Evolutionary conservation across 805 yeast species (phyloP).

Genomic region (Lachancea nothofagi): DNA sequence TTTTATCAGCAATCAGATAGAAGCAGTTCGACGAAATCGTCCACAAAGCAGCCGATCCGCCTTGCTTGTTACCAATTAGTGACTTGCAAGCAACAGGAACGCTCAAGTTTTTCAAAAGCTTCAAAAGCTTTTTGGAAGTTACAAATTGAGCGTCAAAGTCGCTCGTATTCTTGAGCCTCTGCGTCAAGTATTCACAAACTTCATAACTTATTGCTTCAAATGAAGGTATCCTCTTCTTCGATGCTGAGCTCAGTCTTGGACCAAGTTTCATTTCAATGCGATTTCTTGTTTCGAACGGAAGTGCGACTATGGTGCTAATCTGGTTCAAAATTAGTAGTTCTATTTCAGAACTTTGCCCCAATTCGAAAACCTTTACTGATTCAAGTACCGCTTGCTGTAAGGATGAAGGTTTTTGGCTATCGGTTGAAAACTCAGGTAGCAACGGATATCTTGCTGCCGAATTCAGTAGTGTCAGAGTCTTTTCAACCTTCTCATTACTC

Average conservation of each 20-base stretch:
- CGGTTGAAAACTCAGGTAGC: slow-evolving; percentile 52
- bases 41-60: slow-evolving; percentile 44
- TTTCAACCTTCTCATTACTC: slow-evolving; percentile 37
- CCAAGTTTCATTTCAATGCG: slow-evolving; percentile 51
- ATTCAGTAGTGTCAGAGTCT: slow-evolving; percentile 53
- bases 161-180: slow-evolving; percentile 30
- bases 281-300: slow-evolving; percentile 58
- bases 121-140: slow-evolving; percentile 41
- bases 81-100: slow-evolving; percentile 47
- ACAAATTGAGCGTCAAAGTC: slow-evolving; percentile 36
- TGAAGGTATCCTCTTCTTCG: slow-evolving; percentile 47
- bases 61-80: slow-evolving; percentile 22
- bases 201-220: slow-evolving; percentile 54
- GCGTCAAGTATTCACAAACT: slow-evolving; percentile 39
- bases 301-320: slow-evolving; percentile 44
- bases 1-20: slow-evolving; percentile 30
- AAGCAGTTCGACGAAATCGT: slow-evolving; percentile 42
- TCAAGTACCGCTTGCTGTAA: slow-evolving; percentile 57
- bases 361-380: slow-evolving; percentile 36
- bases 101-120: slow-evolving; percentile 44
- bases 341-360: slow-evolving; percentile 32
- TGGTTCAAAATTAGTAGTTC: slow-evolving; percentile 48
- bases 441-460: slow-evolving; percentile 69
- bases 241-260: slow-evolving; percentile 29
- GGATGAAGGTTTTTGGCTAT: slow-evolving; percentile 51